Conservation (phyloP, 2,329 filamentous ascomycete genomes). For the Cryphonectria parasitica region DNA sequence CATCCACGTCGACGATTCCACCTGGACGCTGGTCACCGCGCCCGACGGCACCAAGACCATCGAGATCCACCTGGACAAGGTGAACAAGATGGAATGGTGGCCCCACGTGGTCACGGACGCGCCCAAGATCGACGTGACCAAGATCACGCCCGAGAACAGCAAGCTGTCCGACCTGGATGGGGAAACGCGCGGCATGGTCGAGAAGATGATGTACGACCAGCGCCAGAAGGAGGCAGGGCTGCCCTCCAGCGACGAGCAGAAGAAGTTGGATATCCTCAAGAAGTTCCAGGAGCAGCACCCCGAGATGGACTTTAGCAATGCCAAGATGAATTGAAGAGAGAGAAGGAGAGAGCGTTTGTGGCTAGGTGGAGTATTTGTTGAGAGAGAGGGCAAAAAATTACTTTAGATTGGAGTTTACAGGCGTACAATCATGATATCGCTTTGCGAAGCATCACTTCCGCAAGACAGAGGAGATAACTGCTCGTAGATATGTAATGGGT, state of each 20-base stretch:
- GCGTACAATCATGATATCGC: slow-evolving; percentile 25
- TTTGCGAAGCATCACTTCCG: slow-evolving; percentile 11
- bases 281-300: slow-evolving; percentile 85
- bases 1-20: slow-evolving; percentile 83
- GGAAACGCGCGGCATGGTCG: slow-evolving; percentile 94
- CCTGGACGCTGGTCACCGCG: slow-evolving; percentile 84
- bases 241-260: slow-evolving; percentile 91
- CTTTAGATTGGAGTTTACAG: slow-evolving; percentile 11
- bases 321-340: slow-evolving; percentile 59
- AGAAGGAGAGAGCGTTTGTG: not conserved
- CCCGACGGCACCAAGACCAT: slow-evolving; percentile 70
- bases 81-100: slow-evolving; percentile 99
- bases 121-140: slow-evolving; percentile 91
- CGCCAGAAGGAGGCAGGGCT: slow-evolving; percentile 91
- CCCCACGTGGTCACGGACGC: slow-evolving; percentile 84
- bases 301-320: slow-evolving; percentile 74
- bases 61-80: slow-evolving; percentile 89
- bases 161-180: slow-evolving; percentile 92
- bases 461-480: not conserved
- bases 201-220: slow-evolving; percentile 99
- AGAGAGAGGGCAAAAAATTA: not conserved
- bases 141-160: slow-evolving; percentile 91
- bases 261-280: slow-evolving; percentile 89
- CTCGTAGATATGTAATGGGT: slow-evolving; percentile 56
- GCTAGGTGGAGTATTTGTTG: not conserved